These are phyloP conservation scores for Dothideomycetidae sp. DNA, from an alignment of 2,329 filamentous ascomycete genomes.

Conservation along the genomic window DNA sequence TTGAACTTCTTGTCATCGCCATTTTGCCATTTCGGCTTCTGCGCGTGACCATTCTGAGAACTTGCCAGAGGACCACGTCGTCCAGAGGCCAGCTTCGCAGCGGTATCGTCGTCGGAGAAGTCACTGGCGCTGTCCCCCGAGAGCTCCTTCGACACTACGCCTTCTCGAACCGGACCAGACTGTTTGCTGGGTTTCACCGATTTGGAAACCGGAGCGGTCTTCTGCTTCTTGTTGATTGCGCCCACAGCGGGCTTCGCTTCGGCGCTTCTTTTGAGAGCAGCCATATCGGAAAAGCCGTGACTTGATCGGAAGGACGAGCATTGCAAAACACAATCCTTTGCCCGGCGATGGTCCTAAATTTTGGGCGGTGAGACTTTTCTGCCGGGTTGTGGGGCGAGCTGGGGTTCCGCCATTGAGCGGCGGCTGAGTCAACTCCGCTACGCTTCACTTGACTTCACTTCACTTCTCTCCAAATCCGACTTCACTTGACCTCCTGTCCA, in stretches of 20 bases:
- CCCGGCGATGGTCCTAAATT: conserved; percentile 6
- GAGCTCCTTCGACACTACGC: conserved; percentile 1
- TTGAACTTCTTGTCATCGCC: conserved; percentile 12
- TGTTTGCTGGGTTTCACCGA: conserved; percentile 6
- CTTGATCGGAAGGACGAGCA: too few relatives aligned
- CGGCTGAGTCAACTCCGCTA: neutral
- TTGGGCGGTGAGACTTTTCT: conserved; percentile 9
- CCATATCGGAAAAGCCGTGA: conserved; percentile 16
- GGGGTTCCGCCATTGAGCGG: neutral
- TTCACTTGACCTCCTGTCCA: too few relatives aligned
- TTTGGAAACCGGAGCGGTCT: conserved; percentile 20
- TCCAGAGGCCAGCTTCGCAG: neutral
- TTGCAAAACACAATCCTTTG: too few relatives aligned
- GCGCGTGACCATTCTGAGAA: neutral
- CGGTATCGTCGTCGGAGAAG: conserved; percentile 6
- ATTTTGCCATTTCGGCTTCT: neutral
- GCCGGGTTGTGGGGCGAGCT: neutral
- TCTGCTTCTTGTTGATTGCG: conserved; percentile 25
- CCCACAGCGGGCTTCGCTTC: conserved; percentile 21
- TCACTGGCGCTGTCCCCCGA: conserved; percentile 10
- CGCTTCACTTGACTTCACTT: conserved; percentile 16
- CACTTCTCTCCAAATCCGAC: too few relatives aligned
- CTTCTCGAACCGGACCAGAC: conserved; percentile 1
- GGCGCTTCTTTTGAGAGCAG: conserved; percentile 27
- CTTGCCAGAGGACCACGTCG: neutral